Evolutionary conservation across 2,329 filamentous ascomycete genomes (phyloP), one percentile per base, ranked within the genome.

Genomic region (Trichoderma koningii): DNA sequence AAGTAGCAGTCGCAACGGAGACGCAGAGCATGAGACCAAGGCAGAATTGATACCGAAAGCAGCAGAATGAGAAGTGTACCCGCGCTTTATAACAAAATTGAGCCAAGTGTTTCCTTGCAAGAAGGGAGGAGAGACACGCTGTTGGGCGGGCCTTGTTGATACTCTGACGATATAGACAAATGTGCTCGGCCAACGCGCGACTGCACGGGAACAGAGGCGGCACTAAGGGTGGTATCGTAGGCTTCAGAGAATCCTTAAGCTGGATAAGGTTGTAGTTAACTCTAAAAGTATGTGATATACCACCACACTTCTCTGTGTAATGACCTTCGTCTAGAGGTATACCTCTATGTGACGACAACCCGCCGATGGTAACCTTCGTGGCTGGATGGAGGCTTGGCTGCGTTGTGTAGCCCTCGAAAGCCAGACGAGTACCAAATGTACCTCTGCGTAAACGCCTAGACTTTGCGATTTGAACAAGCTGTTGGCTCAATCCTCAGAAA

Each of bases 91-190:
- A 56, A 26, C 34, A 23, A 28, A 53, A 19, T 34, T 23, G n/a
- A 34, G 21, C 17, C 19, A 44, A 26, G 3, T 19, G 23, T 23
- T 30, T 41, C 5, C 17, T 50, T 26, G 30, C 26, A 38, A 21
- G 14, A 53, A 48, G 48, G 48, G 52, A 55, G 50, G 50, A 53
- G 63, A 60, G 55, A 57, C 48, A 44, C 14, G 23, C 7, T n/a
- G 63, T 17, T n/a, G 63, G 51, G 56, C 61, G 63, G 63, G 56
- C 42, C 63, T 41, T 21, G 63, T 34, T 55, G 56, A 65, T 53
- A 56, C 19, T 65, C 61, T 61, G 55, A 65, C 57, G 63, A 50
- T 61, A 34, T 61, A 45, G 44, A 34, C 10, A 51, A 50, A 23
- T 14, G 44, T 48, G 41, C 50, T 65, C 45, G 56, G 50, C 50